A percentile compares a stretch with the other conserved stretches of the same genome.
These are phyloP conservation scores for Mucor velutinosus DNA, from an alignment of 371 early-diverging fungal species.

Conservation along the genomic window DNA sequence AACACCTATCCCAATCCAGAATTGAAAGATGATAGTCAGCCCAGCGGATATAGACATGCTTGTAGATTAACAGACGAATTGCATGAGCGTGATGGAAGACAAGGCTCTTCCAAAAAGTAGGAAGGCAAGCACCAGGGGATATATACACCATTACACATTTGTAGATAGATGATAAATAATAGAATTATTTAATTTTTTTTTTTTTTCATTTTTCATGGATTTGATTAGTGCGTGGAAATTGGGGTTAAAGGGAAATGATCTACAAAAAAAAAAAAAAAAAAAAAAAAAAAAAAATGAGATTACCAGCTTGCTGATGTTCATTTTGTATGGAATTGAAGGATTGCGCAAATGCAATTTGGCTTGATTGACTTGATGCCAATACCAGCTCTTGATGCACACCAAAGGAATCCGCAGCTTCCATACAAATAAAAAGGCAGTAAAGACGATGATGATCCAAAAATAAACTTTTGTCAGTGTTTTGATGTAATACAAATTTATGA, in stretches of 20 bases:
- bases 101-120: conserved; percentile 38
- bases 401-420: background rate
- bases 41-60: conserved; percentile 70
- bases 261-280: too few species aligned
- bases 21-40: conserved; percentile 24
- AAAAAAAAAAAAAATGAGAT: too few species aligned
- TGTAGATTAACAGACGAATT: conserved; percentile 67
- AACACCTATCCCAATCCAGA: conserved; percentile 89
- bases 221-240: background rate
- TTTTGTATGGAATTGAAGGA: background rate
- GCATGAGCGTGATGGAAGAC: conserved; percentile 78
- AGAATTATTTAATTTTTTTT: background rate
- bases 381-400: background rate
- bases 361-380: background rate
- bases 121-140: background rate
- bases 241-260: background rate
- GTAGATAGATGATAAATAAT: conserved; percentile 7
- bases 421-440: background rate
- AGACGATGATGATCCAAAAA: background rate
- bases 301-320: too few species aligned
- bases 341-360: background rate
- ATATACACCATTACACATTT: background rate
- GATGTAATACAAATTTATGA: background rate
- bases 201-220: background rate
- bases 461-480: background rate